A percentile compares a stretch with the other conserved stretches of the same genome.
Evolutionary conservation across 1,139 yeast species (phyloP).

Genomic region (Scheffersomyces titani): DNA sequence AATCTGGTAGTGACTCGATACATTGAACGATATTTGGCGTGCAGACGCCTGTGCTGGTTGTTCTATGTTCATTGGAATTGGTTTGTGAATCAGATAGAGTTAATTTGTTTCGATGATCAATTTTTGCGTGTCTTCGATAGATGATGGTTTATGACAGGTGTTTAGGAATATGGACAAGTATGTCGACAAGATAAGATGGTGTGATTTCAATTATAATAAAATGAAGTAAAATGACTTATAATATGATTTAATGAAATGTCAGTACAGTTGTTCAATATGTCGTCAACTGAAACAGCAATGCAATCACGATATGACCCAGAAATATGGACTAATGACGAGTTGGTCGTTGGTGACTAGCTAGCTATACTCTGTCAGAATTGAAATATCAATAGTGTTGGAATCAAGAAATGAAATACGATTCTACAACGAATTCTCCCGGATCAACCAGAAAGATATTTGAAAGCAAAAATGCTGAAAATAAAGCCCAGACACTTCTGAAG

Average conservation of each 20-base stretch:
- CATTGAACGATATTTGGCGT: slow-evolving; percentile 71
- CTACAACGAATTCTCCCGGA: not conserved
- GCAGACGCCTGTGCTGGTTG: slow-evolving; percentile 22
- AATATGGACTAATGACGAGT: not conserved
- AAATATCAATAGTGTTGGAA: not conserved
- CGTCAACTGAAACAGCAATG: not conserved
- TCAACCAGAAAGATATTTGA: not conserved
- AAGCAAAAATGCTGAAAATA: not conserved
- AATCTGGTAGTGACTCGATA: slow-evolving; percentile 83
- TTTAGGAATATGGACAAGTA: not conserved
- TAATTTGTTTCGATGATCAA: not conserved
- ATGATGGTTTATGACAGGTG: not conserved
- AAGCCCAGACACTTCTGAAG: not conserved
- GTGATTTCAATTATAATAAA: not conserved
- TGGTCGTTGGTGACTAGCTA: not conserved
- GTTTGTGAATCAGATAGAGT: not conserved
- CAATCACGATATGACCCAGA: not conserved
- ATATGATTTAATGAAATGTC: not conserved
- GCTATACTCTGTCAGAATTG: not conserved
- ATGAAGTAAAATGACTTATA: not conserved
- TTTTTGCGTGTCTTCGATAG: not conserved
- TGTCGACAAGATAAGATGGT: not conserved
- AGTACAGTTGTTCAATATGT: not conserved
- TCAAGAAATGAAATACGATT: not conserved
- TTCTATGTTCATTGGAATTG: slow-evolving; percentile 6